Evolutionary conservation across 208 protist genomes (phyloP).

Genomic region (Wallacemonas sp.): DNA sequence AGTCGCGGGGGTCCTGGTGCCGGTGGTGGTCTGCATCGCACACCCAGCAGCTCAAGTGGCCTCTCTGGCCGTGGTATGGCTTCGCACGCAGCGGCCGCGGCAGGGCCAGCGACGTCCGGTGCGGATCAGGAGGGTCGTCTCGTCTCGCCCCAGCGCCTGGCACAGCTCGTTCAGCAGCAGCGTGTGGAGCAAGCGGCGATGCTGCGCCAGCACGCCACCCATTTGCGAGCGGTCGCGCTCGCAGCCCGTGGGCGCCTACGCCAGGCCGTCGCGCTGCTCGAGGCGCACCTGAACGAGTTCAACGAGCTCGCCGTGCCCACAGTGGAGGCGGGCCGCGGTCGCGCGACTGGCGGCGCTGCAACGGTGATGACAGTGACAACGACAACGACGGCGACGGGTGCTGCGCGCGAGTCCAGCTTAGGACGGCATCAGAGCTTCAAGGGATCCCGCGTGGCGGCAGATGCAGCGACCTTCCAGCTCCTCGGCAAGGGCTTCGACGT

Average conservation of each 20-base stretch:
- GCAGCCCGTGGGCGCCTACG: constrained; percentile 16
- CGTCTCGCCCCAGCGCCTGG: neutral
- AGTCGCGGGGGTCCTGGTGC: too few species aligned
- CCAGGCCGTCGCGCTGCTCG: constrained; percentile 12
- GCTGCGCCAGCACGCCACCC: constrained; percentile 28
- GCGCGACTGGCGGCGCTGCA: constrained; percentile 3
- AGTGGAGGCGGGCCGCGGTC: neutral
- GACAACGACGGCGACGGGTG: neutral
- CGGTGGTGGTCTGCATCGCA: neutral
- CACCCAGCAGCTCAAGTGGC: neutral
- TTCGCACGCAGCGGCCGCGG: neutral
- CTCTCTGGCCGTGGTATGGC: neutral
- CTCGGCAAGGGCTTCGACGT: constrained; percentile 29
- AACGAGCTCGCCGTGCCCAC: constrained; percentile 4
- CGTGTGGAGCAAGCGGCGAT: constrained; percentile 24
- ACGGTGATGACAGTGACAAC: neutral
- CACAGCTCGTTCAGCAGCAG: constrained; percentile 6
- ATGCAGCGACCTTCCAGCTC: constrained; percentile 14
- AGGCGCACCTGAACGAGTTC: constrained; percentile 19
- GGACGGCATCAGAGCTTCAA: neutral
- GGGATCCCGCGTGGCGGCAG: neutral
- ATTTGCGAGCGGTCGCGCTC: constrained; percentile 14
- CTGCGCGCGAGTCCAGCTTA: neutral
- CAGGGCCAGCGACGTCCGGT: neutral
- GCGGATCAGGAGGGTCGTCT: neutral